Base-by-base conservation (phyloP, 2,329 filamentous ascomycete genomes). In the Clarireedia paspali region DNA sequence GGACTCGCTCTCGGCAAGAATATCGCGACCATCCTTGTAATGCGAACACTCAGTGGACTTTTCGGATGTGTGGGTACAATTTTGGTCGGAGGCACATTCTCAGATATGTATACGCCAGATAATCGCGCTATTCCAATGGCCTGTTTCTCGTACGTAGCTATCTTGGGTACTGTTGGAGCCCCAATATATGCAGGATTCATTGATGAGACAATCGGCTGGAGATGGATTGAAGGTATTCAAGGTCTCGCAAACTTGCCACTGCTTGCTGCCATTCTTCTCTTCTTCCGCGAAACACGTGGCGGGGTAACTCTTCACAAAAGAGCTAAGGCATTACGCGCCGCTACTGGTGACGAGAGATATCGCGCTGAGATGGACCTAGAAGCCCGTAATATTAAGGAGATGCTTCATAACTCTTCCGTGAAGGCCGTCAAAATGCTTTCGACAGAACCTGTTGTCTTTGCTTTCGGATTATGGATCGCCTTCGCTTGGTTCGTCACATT, bases 401-500 rank as follows among this genome's bases (percentile, higher is more conserved):
- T 91, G 80, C 83, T 95, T 53, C 75, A 77, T 9, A 81, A 88
- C 23, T 92, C 88, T 0, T 72, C 91, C 2, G 82, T 82, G 57
- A 81, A 90, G 0, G 90, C 90, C 0, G 94, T 95, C 68, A 81
- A 75, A 70, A 69, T 68, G 74, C 80, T 91, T 20, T 74, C 84
- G 61, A 90, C 87, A 0, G 87, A 91, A 62, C 85, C 87, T 0
- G 84, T 89, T 17, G 85, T 91, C 20, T 89, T 91, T 70, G 89
- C 81, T 72, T 96, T 96, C 73, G 90, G 87, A 1, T 76, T 95
- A 1, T 96, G 90, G 90, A 86, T 90, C 1, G 80, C 89, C 1
- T 96, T 96, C 70, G 85, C 85, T 27, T 96, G 91, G 91, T 89
- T 87, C 0, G 80, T 95, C 0, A 79, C 95, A 0, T 96, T 95